phyloP scores from a whole-genome alignment of 2,329 filamentous ascomycete genomes.

The Diaporthe ilicicola region DNA sequence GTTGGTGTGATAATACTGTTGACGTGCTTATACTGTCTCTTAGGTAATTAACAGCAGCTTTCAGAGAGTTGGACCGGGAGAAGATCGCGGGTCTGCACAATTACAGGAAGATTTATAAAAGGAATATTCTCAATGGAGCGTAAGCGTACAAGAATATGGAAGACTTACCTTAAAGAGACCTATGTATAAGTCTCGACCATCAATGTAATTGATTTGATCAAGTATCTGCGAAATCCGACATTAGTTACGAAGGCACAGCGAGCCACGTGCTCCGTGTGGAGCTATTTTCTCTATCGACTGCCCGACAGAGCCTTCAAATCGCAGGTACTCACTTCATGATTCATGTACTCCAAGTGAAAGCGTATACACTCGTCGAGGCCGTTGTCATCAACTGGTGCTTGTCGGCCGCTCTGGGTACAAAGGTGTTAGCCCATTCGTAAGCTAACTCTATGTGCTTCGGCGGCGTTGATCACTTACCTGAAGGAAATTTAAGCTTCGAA shows the following conservation, averaged over 20 bases:
- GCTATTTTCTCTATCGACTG: too few relatives aligned
- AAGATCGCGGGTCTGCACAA: neutral
- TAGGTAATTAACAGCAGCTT: neutral
- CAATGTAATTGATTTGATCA: neutral
- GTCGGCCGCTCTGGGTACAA: neutral
- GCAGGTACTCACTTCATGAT: neutral
- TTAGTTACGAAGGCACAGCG: neutral
- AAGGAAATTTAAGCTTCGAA: neutral
- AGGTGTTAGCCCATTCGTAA: neutral
- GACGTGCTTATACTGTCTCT: neutral
- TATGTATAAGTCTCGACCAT: neutral
- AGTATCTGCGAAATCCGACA: neutral
- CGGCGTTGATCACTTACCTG: neutral
- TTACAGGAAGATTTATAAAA: neutral
- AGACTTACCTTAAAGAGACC: neutral
- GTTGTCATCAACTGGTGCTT: neutral
- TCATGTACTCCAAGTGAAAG: slow-evolving; percentile 12
- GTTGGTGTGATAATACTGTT: too few relatives aligned
- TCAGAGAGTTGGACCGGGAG: neutral
- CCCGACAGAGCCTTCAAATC: neutral
- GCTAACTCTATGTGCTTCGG: neutral
- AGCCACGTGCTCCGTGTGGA: neutral
- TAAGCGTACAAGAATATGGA: too few relatives aligned
- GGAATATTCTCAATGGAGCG: too few relatives aligned
- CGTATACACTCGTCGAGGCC: neutral